Evolutionary conservation across 495 filamentous ascomycete species (phyloP), one percentile per base, ranked within the genome.

Genomic region (Penicillium daleae): DNA sequence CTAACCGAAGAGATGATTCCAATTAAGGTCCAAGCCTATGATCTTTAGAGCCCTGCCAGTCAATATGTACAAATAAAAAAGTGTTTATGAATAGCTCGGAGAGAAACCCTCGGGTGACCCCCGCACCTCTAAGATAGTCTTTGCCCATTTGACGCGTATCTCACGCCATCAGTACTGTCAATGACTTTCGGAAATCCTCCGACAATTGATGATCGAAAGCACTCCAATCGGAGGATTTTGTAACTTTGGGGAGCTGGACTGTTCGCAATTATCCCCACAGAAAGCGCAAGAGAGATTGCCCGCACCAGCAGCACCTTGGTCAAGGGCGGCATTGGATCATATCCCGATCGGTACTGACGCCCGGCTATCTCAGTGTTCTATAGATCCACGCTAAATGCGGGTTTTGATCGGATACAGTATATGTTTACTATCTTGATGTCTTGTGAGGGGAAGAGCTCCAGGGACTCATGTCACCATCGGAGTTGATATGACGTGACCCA

Each of bases 251-350:
- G 19, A 40, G 21, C 21, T 7, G 59, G 42, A 33, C 21, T 32
- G 66, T 70, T 72, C 69, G 69, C 65, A 64, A 74, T 74, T 35
- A 35, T 62, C 69, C 35, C 69, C 63, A 66, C 60, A 57, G 48
- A 59, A 60, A 64, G 46, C 64, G 64, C 60, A 64, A 67, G 52
- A 42, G 21, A 19, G 44, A 7, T 60, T 12, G 24, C 46, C 46
- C 2, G 12, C 21, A 26, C 24, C 13, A 6, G 2, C 0, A 15
- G 46, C 13, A 29, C 46, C 22, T 7, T 48, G n/a, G n/a, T 19
- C 40, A 42, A 42, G 39, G 39, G n/a, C 27, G 13, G 8, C 10
- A 35, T 15, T 6, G 3, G 12, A 37, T 13, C 13, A 3, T 35
- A 13, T 10, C 12, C 26, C 29, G 6, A 21, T 35, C 51, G 52